A percentile compares a stretch with the other conserved stretches of the same genome.
Evolutionary conservation across 108 stramenopile genomes (phyloP).

Genomic region (Skeletonema menzelii): DNA sequence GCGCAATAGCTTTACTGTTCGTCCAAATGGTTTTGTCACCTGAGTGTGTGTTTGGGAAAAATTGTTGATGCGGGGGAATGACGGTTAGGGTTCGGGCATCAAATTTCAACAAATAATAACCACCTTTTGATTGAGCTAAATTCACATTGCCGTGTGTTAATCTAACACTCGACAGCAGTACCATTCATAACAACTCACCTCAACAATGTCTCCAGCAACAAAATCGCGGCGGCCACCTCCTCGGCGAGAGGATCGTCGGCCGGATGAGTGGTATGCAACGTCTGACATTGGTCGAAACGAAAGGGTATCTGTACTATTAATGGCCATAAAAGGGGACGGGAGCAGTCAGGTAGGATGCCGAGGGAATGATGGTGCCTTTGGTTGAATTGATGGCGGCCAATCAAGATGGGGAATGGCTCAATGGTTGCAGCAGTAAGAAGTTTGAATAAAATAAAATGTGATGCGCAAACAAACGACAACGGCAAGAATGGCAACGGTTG

Average conservation of each 20-base stretch:
- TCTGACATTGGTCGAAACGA: constrained; percentile 3
- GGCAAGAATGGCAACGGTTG: too few species aligned
- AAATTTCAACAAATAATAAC: not conserved
- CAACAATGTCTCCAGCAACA: constrained; percentile 9
- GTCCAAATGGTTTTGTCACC: constrained; percentile 2
- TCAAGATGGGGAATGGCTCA: not conserved
- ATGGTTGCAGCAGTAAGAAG: not conserved
- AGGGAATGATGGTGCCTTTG: not conserved
- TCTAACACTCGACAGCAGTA: not conserved
- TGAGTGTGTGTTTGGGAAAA: not conserved
- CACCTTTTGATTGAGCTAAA: not conserved
- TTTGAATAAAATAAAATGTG: not conserved
- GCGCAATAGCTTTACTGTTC: not conserved
- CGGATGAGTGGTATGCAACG: not conserved
- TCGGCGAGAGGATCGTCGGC: not conserved
- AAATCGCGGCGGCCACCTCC: constrained; percentile 1
- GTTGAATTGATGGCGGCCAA: not conserved
- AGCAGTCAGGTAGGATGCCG: not conserved
- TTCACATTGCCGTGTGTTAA: not conserved
- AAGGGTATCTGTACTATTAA: not conserved
- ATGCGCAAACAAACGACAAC: too few species aligned
- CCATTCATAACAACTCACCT: not conserved
- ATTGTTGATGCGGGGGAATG: not conserved
- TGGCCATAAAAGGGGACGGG: not conserved
- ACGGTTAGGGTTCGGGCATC: not conserved